Base-by-base conservation (phyloP, 352 stramenopile species). In the Globisporangium nagaii region DNA sequence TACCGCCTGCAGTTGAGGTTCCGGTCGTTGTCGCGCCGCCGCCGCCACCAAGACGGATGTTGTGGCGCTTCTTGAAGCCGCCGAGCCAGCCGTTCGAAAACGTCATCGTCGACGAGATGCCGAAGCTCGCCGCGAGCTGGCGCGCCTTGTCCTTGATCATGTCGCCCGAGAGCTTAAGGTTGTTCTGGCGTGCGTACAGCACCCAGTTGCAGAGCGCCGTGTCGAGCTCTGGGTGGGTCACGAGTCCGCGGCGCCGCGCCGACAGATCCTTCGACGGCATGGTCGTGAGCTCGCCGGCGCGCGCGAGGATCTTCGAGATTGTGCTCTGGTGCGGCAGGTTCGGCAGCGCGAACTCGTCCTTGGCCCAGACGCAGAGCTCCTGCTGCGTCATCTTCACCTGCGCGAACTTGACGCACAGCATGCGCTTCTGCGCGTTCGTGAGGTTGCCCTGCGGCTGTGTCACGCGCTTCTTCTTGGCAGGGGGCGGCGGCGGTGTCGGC, bases 11-110 rank as follows among this genome's bases (percentile, higher is more conserved):
- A 17, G 39, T 12, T n/a, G 34, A 17, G 25, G 40, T 37, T 3
- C 28, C 7, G 1, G 48, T 53, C 0, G 39, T 35, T 4, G 63
- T 58, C 24, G 58, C 53, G 35, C 60, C 70, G 9, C 72, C 70
- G 3, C 56, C 53, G 35, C 60, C 70, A 6, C 72, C 70, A 2
- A 83, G 54, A 10, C 70, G 65, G 40, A 80, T 80, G 53, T 83
- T 83, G 59, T 83, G 73, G 15, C 73, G 60, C 63, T 84, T 81
- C 61, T 86, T 84, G 48, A 86, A 86, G 8, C 68, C 72, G 31
- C 70, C 68, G 8, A 86, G 67, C 75, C 75, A 86, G 36, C 75
- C 75, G 47, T 86, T 86, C 30, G 73, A 84, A 54, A 84, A 84
- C 48, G 46, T 75, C 63, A 83, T 79, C 22, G 60, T 83, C 11